phyloP scores from a whole-genome alignment of 1,284 basidiomycete genomes.

The Takashimella tepidaria region DNA sequence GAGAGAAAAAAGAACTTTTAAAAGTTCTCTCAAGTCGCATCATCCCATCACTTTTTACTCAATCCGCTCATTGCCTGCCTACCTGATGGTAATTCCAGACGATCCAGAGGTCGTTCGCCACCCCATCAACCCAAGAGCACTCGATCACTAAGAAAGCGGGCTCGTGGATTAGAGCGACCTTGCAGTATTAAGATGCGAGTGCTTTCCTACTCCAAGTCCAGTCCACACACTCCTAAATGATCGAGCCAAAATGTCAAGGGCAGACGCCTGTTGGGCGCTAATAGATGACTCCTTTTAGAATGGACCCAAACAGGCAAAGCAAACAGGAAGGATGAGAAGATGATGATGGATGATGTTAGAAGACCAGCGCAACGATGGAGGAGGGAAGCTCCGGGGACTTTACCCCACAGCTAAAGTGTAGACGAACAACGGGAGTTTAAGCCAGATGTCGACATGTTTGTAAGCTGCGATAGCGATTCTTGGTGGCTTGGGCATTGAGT shows the following conservation, averaged over 20 bases:
- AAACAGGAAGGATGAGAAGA: conserved; percentile 7
- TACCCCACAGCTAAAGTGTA: conserved; percentile 40
- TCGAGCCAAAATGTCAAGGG: no score
- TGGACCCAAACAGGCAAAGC: not conserved
- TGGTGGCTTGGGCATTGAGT: conserved; percentile 13
- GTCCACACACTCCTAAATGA: no score
- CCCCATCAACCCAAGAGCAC: not conserved
- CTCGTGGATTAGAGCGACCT: not conserved
- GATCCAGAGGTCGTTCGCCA: not conserved
- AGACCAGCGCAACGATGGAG: conserved; percentile 4
- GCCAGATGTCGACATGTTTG: conserved; percentile 21
- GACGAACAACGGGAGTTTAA: conserved; percentile 7
- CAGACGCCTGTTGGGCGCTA: no score
- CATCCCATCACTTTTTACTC: not conserved
- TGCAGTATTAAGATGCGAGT: conserved; percentile 20
- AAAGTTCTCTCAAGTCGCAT: not conserved
- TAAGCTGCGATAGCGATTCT: conserved; percentile 47
- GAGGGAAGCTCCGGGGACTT: conserved; percentile 46
- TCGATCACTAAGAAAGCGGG: conserved; percentile 1
- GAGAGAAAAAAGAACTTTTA: no score
- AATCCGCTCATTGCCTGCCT: not conserved
- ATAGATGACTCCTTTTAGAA: not conserved
- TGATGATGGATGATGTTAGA: not conserved
- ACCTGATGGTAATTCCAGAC: not conserved
- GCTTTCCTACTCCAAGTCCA: conserved; percentile 17